Evolutionary conservation across 805 yeast genomes (phyloP).

Genomic region (Metschnikowia baotianmanensis): DNA sequence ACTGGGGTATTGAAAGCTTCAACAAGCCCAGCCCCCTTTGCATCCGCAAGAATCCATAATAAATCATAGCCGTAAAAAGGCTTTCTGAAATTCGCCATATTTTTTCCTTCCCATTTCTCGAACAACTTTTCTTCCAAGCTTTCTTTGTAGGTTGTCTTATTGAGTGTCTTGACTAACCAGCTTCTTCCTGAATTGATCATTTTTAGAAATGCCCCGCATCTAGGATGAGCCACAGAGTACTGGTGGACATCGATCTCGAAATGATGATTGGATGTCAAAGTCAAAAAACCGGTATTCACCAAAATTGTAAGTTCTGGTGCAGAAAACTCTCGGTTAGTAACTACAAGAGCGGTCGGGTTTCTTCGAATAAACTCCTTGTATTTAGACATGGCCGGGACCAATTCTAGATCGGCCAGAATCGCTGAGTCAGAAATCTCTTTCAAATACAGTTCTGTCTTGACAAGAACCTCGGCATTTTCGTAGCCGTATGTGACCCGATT

Average conservation of each 20-base stretch:
- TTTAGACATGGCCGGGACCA: constrained; percentile 18
- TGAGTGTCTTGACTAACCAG: constrained; percentile 42
- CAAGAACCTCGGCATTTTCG: constrained; percentile 41
- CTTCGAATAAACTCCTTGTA: constrained; percentile 22
- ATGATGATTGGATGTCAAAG: constrained; percentile 45
- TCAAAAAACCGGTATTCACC: constrained; percentile 42
- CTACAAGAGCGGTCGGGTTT: constrained; percentile 30
- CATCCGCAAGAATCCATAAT: constrained; percentile 49
- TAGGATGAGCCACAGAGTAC: constrained; percentile 47
- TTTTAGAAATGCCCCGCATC: constrained; percentile 48
- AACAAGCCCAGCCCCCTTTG: constrained; percentile 50
- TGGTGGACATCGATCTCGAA: constrained; percentile 39
- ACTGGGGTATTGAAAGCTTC: constrained; percentile 55
- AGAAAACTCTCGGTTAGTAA: constrained; percentile 24
- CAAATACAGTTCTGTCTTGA: constrained; percentile 25
- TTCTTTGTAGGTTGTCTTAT: constrained; percentile 41
- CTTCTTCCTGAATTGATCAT: constrained; percentile 43
- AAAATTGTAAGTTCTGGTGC: constrained; percentile 30
- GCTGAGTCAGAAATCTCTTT: constrained; percentile 17
- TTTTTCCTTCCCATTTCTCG: constrained; percentile 45
- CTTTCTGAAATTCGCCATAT: constrained; percentile 39
- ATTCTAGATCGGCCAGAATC: constrained; percentile 12
- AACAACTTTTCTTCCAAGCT: constrained; percentile 40
- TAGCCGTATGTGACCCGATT: constrained; percentile 37
- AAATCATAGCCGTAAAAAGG: constrained; percentile 52